Percentiles rank a stretch among this genome's conserved stretches.
Conservation (phyloP, 2,329 filamentous ascomycete genomes). For the Penicillium occitanis region DNA sequence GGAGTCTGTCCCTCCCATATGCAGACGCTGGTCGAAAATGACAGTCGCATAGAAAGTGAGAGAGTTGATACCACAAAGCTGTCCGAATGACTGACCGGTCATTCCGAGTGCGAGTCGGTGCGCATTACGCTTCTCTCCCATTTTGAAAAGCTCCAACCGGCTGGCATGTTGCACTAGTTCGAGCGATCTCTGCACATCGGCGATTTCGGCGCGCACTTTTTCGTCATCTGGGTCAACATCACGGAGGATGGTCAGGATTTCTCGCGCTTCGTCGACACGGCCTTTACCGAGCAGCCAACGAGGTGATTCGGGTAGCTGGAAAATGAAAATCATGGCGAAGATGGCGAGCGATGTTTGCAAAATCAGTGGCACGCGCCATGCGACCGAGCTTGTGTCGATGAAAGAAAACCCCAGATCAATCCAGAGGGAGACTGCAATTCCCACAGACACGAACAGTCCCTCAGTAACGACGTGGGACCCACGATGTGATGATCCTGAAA, state of each 20-base stretch:
- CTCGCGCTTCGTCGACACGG: conserved; percentile 20
- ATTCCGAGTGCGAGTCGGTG: conserved; percentile 37
- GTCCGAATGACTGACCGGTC: conserved; percentile 38
- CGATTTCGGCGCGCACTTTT: conserved; percentile 39
- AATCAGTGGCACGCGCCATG: conserved; percentile 47
- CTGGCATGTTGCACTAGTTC: conserved; percentile 28
- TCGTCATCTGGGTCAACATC: conserved; percentile 44
- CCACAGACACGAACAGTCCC: conserved; percentile 49
- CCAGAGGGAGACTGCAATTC: conserved; percentile 50
- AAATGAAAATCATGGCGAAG: conserved; percentile 26
- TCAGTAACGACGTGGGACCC: conserved; percentile 54
- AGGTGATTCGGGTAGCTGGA: conserved; percentile 21
- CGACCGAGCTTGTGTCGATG: conserved; percentile 38
- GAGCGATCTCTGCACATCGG: conserved; percentile 44
- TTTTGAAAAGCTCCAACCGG: conserved; percentile 43
- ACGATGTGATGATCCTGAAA: conserved; percentile 43
- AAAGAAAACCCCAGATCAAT: conserved; percentile 49
- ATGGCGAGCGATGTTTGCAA: conserved; percentile 36
- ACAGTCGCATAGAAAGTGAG: conserved; percentile 39
- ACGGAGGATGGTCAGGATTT: conserved; percentile 32
- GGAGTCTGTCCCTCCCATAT: conserved; percentile 19
- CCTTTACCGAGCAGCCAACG: conserved; percentile 22
- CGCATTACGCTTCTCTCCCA: conserved; percentile 37
- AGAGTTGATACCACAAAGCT: conserved; percentile 40
- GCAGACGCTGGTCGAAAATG: conserved; percentile 39